phyloP scores from a whole-genome alignment of 2,329 filamentous ascomycete species.

The Pseudopyrenochaeta lycopersici region DNA sequence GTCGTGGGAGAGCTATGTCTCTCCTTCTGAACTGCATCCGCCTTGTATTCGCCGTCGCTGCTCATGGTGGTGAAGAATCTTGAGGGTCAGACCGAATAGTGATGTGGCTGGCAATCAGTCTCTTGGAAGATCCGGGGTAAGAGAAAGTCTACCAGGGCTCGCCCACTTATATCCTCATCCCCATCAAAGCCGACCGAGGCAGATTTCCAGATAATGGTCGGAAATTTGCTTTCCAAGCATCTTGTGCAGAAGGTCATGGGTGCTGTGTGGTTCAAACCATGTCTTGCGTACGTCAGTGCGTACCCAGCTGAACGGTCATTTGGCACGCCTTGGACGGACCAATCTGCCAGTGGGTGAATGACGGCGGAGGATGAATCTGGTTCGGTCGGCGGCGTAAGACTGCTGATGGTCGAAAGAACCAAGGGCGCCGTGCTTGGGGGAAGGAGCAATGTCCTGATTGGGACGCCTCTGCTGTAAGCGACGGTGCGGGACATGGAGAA shows the following conservation, averaged over 20 bases:
- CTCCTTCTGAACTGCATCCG: conserved; percentile 12
- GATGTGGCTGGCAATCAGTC: neutral
- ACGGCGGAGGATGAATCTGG: neutral
- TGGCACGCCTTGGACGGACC: neutral
- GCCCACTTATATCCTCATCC: conserved; percentile 7
- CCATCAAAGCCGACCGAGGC: conserved; percentile 1
- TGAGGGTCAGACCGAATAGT: neutral
- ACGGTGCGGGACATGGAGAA: neutral
- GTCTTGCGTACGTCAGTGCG: neutral
- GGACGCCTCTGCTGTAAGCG: neutral
- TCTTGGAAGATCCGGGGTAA: neutral
- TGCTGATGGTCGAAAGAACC: neutral
- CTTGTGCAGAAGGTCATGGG: neutral
- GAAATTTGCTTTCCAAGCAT: conserved; percentile 12
- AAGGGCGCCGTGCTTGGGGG: neutral
- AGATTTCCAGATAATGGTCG: conserved; percentile 4
- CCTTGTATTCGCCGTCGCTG: conserved; percentile 24
- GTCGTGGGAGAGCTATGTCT: conserved; percentile 3
- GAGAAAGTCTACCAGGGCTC: neutral
- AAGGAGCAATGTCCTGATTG: neutral
- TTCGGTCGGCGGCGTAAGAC: neutral
- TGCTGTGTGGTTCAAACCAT: conserved; percentile 1
- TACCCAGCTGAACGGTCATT: neutral
- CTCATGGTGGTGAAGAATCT: conserved; percentile 14
- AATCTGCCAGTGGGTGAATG: neutral